Conservation (phyloP, 306 rosid genomes). For the Hylodesmum podocarpum region DNA sequence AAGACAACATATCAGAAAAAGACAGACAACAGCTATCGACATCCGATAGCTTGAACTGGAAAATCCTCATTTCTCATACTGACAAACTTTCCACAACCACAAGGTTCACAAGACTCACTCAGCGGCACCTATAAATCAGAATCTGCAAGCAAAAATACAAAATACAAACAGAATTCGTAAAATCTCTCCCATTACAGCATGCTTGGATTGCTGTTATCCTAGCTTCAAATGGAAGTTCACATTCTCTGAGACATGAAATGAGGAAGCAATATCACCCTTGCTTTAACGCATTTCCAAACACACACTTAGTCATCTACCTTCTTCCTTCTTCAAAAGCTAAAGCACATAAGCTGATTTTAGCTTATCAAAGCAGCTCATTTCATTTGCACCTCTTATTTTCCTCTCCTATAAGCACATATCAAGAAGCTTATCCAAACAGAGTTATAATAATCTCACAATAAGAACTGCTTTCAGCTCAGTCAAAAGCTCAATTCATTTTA, state of each 20-base stretch:
- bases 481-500: too few relatives aligned
- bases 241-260: too few relatives aligned
- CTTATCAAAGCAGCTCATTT: background rate
- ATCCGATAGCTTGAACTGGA: background rate
- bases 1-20: background rate
- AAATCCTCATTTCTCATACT: background rate
- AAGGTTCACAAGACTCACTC: background rate
- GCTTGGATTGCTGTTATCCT: too few relatives aligned
- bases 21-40: background rate
- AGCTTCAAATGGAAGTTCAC: too few relatives aligned
- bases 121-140: background rate
- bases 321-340: background rate
- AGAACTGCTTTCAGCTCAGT: background rate
- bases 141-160: background rate
- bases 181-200: background rate
- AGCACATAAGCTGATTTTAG: background rate
- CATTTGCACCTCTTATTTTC: background rate
- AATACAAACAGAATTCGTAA: background rate
- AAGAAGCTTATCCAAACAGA: background rate
- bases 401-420: too few relatives aligned
- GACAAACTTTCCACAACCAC: background rate
- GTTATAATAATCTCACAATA: background rate
- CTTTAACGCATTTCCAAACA: too few relatives aligned
- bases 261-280: too few relatives aligned
- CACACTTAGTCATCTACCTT: too few relatives aligned